Evolutionary conservation across 2,329 filamentous ascomycete genomes (phyloP), one percentile per base, ranked within the genome.

Genomic region (Hymenoscyphus albidus): DNA sequence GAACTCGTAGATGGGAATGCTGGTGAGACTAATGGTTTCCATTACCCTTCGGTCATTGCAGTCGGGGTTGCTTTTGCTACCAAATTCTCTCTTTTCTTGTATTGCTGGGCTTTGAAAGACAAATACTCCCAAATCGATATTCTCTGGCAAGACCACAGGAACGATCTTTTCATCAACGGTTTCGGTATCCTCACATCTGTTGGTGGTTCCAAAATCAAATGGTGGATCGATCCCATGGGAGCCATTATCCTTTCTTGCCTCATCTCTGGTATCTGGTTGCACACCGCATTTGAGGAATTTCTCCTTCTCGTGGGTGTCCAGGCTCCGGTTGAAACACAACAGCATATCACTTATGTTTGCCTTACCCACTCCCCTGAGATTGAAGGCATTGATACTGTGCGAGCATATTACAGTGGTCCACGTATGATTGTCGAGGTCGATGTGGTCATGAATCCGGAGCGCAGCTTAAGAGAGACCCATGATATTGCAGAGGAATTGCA

Each of bases 221-320:
- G 94, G 94, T 98, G 92, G 92, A 88, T 99, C 69, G 95, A 99
- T 78, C 93, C 95, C 0, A 87, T 91, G 80, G 95, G 95, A 55
- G 94, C 95, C 72, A 90, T 98, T 71, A 76, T 95, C 18, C 81
- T 98, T 42, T 96, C 92, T 1, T 77, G 88, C 10, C 77, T 96
- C 48, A 93, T 98, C 74, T 87, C 90, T 32, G 80, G 78, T 60
- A 83, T 97, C 66, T 99, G 95, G 95, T 80, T 92, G 44, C 83
- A 86, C 67, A 97, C 94, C 0, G 92, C 93, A 0, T 96, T 93
- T 73, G 83, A 84, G 64, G 94, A 99, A 79, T 98, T 98, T 77
- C 83, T 96, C 76, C 83, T 97, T 40, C 83, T 99, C 6, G 93
- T 99, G 58, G 95, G 95, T 58, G 91, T 96, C 2, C 90, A 90